These are phyloP conservation scores for Aspergillus costaricaensis DNA, from an alignment of 2,329 filamentous ascomycete genomes.

Conservation along the genomic window DNA sequence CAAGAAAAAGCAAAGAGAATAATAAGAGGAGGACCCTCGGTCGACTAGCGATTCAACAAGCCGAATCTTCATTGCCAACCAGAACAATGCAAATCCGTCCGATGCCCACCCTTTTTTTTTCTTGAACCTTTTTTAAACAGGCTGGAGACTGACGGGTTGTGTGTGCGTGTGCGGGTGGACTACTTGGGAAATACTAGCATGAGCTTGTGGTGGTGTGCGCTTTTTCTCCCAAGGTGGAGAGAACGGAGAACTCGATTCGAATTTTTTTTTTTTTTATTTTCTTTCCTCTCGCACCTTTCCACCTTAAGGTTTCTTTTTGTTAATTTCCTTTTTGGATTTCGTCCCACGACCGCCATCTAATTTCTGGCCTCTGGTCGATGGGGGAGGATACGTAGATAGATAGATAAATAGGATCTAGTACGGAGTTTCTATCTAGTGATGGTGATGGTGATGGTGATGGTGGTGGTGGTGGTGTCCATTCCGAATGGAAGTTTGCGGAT, in stretches of 20 bases:
- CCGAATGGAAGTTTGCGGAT: not conserved
- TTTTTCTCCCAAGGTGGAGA: not conserved
- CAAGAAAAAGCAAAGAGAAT: not conserved
- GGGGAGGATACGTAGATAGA: too few relatives aligned
- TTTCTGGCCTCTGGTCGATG: not conserved
- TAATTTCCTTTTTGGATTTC: too few relatives aligned
- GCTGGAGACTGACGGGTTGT: not conserved
- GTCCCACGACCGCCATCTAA: too few relatives aligned
- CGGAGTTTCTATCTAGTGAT: not conserved
- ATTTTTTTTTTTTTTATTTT: not conserved
- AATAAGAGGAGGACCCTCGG: slow-evolving; percentile 13
- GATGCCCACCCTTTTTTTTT: slow-evolving; percentile 17
- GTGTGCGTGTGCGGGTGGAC: slow-evolving; percentile 1
- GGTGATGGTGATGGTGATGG: not conserved
- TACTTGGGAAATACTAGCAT: not conserved
- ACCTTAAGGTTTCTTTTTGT: not conserved
- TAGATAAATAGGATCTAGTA: not conserved
- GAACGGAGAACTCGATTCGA: not conserved
- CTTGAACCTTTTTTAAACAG: not conserved
- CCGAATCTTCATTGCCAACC: slow-evolving; percentile 18
- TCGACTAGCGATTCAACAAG: slow-evolving; percentile 22
- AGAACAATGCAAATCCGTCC: slow-evolving; percentile 16
- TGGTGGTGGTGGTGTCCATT: not conserved
- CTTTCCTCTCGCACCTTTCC: slow-evolving; percentile 1
- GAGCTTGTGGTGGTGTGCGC: not conserved